Percentiles rank a stretch among this genome's conserved stretches.
Evolutionary conservation across 768 basidiomycete genomes (phyloP).

Genomic region (Pisolithus orientalis): DNA sequence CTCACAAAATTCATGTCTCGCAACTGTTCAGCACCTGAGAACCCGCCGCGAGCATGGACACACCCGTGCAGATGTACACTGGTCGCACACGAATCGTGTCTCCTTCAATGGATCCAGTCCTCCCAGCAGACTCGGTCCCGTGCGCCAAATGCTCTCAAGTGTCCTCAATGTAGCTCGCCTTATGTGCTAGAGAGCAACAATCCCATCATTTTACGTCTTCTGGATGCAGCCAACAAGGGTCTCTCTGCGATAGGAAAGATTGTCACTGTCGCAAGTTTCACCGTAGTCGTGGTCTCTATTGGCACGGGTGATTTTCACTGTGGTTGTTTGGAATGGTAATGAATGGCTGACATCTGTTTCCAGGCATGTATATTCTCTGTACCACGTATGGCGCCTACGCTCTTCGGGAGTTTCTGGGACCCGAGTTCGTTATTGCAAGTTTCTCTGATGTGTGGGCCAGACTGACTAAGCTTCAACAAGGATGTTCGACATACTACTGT

Average conservation of each 20-base stretch:
- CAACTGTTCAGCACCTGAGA: conserved; percentile 31
- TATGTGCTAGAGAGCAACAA: conserved; percentile 68
- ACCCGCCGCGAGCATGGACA: conserved; percentile 57
- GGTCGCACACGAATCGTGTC: conserved; percentile 73
- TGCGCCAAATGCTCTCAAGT: conserved; percentile 61
- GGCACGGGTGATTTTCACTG: conserved; percentile 47
- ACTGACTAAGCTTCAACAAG: conserved; percentile 20
- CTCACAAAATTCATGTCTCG: too few relatives aligned
- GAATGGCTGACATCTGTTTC: neutral
- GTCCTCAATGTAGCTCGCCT: conserved; percentile 65
- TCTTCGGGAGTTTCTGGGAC: conserved; percentile 60
- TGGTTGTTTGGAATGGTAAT: neutral
- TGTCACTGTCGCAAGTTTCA: conserved; percentile 45
- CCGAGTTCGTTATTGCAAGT: conserved; percentile 40
- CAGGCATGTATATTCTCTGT: conserved; percentile 43
- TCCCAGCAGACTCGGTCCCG: conserved; percentile 55
- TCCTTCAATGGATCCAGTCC: conserved; percentile 73
- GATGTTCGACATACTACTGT: conserved; percentile 59
- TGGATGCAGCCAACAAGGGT: conserved; percentile 45
- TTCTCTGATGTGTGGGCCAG: neutral
- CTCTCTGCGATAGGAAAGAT: conserved; percentile 47
- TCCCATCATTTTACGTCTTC: conserved; percentile 42
- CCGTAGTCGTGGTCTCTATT: conserved; percentile 47
- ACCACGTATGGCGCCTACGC: conserved; percentile 73
- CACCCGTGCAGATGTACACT: conserved; percentile 81